Conservation (phyloP, 176 grass and related monocot species). For the Aegilops bicornis region DNA sequence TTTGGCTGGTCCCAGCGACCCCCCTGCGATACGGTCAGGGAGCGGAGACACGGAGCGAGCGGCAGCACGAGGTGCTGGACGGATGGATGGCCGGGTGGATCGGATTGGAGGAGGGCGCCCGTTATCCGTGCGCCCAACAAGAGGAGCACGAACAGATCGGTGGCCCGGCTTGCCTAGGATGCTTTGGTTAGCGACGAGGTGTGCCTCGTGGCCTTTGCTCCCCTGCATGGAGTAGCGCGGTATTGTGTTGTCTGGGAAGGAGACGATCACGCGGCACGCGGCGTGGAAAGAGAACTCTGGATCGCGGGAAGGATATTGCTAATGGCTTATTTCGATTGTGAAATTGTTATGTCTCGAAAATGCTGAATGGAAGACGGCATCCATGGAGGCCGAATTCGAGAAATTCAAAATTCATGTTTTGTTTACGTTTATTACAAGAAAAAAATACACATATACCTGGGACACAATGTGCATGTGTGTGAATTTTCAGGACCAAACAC, state of each 20-base stretch:
- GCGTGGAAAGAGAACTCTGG: too few species aligned
- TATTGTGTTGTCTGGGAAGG: neutral
- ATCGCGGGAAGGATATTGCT: too few species aligned
- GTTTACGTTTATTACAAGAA: too few species aligned
- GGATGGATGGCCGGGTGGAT: neutral
- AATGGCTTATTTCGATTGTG: too few species aligned
- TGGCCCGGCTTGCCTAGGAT: neutral
- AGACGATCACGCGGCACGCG: neutral
- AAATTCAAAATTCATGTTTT: too few species aligned
- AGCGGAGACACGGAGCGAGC: neutral
- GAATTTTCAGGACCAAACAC: too few species aligned
- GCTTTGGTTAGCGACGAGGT: neutral
- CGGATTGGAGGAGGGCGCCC: neutral
- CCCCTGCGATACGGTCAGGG: constrained; percentile 28
- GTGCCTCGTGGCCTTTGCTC: neutral
- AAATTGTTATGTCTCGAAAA: too few species aligned
- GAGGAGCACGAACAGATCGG: neutral
- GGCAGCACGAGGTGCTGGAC: neutral
- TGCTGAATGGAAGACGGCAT: too few species aligned
- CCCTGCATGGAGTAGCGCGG: neutral
- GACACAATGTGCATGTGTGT: too few species aligned
- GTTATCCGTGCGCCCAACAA: neutral
- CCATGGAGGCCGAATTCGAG: too few species aligned
- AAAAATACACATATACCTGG: too few species aligned
- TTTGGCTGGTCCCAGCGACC: constrained; percentile 26